Conservation (phyloP, 164 flowering plant genomes). For the Piper longum region DNA sequence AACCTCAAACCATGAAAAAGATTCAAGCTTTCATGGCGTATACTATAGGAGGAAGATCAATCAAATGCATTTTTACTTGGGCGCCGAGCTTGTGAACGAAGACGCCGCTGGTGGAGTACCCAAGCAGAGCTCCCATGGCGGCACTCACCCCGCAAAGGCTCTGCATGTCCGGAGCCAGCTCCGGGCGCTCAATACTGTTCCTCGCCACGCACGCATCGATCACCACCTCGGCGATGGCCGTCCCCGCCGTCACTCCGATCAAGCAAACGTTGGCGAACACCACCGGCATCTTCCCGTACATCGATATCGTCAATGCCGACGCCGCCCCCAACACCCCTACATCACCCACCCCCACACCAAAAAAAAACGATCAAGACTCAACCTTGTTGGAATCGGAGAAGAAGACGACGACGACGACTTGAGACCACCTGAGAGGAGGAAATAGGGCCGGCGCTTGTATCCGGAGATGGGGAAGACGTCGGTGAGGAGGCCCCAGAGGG, state of each 20-base stretch:
- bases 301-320: constrained; percentile 29
- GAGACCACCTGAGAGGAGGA: constrained; percentile 23
- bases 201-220: constrained; percentile 69
- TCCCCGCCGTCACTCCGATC: constrained; percentile 33
- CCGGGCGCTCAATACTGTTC: constrained; percentile 39
- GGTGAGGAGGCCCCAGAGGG: constrained; percentile 59
- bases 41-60: not conserved
- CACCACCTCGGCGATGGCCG: constrained; percentile 56
- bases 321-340: constrained; percentile 32
- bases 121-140: constrained; percentile 53
- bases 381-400: too few relatives aligned
- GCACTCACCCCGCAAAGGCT: constrained; percentile 54
- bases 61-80: constrained; percentile 26
- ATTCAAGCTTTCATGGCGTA: not conserved
- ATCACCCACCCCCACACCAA: not conserved
- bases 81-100: constrained; percentile 55
- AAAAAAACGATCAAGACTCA: not conserved
- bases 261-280: constrained; percentile 33
- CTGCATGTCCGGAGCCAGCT: constrained; percentile 62
- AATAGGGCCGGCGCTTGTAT: constrained; percentile 47
- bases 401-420: not conserved
- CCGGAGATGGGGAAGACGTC: constrained; percentile 50
- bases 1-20: not conserved
- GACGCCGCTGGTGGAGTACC: constrained; percentile 51
- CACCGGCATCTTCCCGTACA: constrained; percentile 19